Evolutionary conservation across 179 eudicot species (phyloP).

Genomic region (Vitellaria paradoxa): DNA sequence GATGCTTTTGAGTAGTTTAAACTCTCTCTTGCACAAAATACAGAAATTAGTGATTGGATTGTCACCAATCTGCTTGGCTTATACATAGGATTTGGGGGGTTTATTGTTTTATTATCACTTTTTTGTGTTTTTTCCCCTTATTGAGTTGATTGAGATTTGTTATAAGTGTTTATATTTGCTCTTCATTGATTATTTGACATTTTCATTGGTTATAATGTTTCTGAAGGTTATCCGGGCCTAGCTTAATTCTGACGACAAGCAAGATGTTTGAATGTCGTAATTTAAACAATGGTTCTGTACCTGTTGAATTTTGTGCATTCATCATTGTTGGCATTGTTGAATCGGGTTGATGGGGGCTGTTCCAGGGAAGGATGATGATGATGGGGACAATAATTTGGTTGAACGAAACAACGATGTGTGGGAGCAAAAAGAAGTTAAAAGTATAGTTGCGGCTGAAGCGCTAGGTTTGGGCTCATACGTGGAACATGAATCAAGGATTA

Average conservation of each 20-base stretch:
- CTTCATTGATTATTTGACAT: background rate
- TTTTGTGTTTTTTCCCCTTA: background rate
- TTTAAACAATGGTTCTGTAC: background rate
- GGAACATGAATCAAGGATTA: constrained; percentile 17
- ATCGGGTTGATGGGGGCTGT: constrained; percentile 20
- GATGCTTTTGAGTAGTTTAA: background rate
- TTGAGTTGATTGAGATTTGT: background rate
- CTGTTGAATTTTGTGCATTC: background rate
- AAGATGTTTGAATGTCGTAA: background rate
- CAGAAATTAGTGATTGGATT: background rate
- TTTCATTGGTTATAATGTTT: background rate
- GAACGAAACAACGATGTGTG: constrained; percentile 8
- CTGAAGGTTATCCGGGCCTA: background rate
- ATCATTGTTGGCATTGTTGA: constrained; percentile 10
- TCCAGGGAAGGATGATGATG: constrained; percentile 25
- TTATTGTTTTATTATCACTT: too few relatives aligned
- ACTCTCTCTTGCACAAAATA: background rate
- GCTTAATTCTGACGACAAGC: background rate
- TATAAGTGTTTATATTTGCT: background rate
- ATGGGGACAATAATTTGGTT: constrained; percentile 15
- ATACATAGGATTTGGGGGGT: background rate
- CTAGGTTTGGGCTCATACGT: constrained; percentile 11
- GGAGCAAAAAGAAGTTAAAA: constrained; percentile 11
- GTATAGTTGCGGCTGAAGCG: constrained; percentile 11
- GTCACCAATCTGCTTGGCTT: background rate